Conservation (phyloP, 2,329 filamentous ascomycete species). For the Aschersonia sp. region DNA sequence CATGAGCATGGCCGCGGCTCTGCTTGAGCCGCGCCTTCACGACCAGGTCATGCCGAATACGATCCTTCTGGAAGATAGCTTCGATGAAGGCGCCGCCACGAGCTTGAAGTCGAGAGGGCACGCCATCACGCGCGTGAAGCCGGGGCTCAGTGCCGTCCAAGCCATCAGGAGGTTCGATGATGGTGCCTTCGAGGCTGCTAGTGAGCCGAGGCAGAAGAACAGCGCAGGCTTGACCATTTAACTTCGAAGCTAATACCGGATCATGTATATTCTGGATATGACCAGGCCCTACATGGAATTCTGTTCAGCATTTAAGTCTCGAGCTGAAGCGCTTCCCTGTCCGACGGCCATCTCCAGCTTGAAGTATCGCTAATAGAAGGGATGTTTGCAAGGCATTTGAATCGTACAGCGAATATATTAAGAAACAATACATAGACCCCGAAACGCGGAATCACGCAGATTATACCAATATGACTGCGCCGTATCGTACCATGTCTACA, state of each 20-base stretch:
- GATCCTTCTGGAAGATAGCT: conserved; percentile 53
- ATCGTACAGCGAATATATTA: too few relatives aligned
- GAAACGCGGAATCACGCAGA: too few relatives aligned
- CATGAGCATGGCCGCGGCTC: conserved; percentile 44
- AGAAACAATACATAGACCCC: too few relatives aligned
- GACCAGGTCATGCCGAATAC: conserved; percentile 68
- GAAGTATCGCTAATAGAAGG: too few relatives aligned
- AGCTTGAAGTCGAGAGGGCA: conserved; percentile 53
- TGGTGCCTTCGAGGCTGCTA: conserved; percentile 63
- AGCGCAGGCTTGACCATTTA: conserved; percentile 47
- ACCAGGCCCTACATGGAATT: too few relatives aligned
- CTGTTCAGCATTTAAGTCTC: not conserved
- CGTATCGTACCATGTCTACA: too few relatives aligned
- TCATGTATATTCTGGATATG: too few relatives aligned
- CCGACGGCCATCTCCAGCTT: too few relatives aligned
- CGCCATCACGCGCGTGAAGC: conserved; percentile 54
- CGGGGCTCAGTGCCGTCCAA: conserved; percentile 56
- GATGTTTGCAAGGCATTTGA: too few relatives aligned
- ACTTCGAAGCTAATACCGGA: not conserved
- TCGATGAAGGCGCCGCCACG: conserved; percentile 47
- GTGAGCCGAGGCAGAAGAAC: conserved; percentile 60
- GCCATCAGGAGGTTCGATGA: conserved; percentile 44
- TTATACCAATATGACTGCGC: too few relatives aligned
- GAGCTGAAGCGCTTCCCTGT: too few relatives aligned
- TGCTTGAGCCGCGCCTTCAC: conserved; percentile 57